phyloP scores from a whole-genome alignment of 345 rosid species.

The Psidium friedrichsthalianum region DNA sequence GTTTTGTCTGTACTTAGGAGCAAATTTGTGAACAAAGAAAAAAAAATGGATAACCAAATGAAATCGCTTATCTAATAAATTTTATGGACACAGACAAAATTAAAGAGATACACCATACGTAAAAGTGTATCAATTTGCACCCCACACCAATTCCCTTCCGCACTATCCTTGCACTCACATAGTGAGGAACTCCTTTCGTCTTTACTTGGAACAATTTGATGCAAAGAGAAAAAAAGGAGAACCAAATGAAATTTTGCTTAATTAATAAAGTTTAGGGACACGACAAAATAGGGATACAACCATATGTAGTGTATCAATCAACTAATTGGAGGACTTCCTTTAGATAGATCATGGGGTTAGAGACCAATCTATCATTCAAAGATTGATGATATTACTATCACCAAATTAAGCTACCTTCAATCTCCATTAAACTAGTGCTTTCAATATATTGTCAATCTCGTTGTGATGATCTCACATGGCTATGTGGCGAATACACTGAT shows the following conservation, averaged over 20 bases:
- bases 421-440: not conserved
- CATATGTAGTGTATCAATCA: not conserved
- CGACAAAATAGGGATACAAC: not conserved
- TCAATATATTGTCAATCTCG: not conserved
- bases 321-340: not conserved
- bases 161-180: not conserved
- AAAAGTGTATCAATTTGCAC: too few relatives aligned
- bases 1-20: not conserved
- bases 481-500: not conserved
- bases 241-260: not conserved
- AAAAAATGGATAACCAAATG: not conserved
- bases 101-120: too few relatives aligned
- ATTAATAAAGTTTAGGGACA: not conserved
- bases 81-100: too few relatives aligned
- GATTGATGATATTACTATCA: not conserved
- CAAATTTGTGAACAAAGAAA: not conserved
- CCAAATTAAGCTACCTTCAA: not conserved
- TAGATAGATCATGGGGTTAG: not conserved
- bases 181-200: not conserved
- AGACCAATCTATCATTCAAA: not conserved
- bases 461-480: not conserved
- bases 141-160: conserved; percentile 6
- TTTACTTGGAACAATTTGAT: not conserved
- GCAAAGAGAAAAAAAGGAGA: not conserved
- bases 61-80: too few relatives aligned